Base-by-base conservation (phyloP, 805 yeast genomes). In the Starmerella stellata region DNA sequence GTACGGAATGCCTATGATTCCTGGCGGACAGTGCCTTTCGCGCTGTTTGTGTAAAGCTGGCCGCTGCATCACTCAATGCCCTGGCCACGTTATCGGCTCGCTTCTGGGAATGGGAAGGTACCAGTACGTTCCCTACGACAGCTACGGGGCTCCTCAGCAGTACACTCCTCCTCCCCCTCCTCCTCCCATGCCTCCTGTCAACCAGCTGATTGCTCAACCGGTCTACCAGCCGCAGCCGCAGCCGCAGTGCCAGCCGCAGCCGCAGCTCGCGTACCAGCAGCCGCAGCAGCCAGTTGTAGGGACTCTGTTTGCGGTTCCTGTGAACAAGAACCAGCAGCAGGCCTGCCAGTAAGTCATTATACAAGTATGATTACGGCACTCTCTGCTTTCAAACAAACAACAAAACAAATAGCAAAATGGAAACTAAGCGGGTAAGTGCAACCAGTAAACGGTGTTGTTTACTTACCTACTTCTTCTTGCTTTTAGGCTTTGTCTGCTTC, bases 131-230 rank as follows among this genome's bases (percentile, higher is more conserved):
- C 36, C 15, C 16, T 32, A 32, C 35, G 35, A 14, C 17, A 33
- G 5, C 19, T 24, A 27, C 24, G 36, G 30, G 28, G 23, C 25
- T 25, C 21, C 18, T 20, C 16, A 23, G 7, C 35, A 36, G 39
- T 35, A 17, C 14, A 14, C 18, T 27, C 38, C 31, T 3, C 23
- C 27, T 2, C 19, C 19, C 15, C n/a, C n/a, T n/a, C n/a, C n/a
- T n/a, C n/a, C n/a, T n/a, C n/a, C n/a, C n/a, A n/a, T n/a, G n/a
- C n/a, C n/a, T n/a, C n/a, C n/a, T n/a, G n/a, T n/a, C n/a, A n/a
- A n/a, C n/a, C n/a, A n/a, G n/a, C n/a, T n/a, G n/a, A 36, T 33
- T 27, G 40, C 35, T 5, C 36, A 29, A 32, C 30, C 23, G 19
- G 14, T 13, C n/a, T n/a, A 20, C 15, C 34, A 17, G 34, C 39